Base-by-base conservation (phyloP, 805 yeast genomes). In the Kodamaea leandrae region DNA sequence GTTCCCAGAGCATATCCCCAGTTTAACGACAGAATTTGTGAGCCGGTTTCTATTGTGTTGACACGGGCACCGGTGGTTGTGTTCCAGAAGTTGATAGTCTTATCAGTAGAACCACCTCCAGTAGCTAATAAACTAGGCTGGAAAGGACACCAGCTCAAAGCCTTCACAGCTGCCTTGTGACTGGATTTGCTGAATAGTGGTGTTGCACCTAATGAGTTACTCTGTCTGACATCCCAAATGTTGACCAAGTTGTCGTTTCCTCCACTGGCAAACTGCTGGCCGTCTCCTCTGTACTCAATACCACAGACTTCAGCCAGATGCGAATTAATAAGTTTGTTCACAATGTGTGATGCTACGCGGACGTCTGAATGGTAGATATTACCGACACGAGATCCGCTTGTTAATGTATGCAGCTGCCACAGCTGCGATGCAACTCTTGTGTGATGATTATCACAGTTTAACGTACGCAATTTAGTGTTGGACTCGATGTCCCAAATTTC, bases 301-400 rank as follows among this genome's bases (percentile, higher is more conserved):
- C 98, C 98, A 67, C 98, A 91, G 20, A 91, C 83, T 64, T 91
- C 98, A 1, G 95, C 96, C 37, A 76, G 66, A 58, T 91, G 98
- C 3, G 63, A 44, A 32, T 55, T 51, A 28, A 55, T 60, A 43
- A 78, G 74, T 37, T 72, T 71, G 58, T 81, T 70, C 1, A 82
- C 79, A 18, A 85, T 70, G 63, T 91, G 98, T 39, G 79, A 69
- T 20, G 91, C 84, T 12, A 87, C 68, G 49, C 99, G 76, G 5
- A 93, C 96, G 62, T 93, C 99, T 50, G 90, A 89, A 56, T 89
- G 83, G 64, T 81, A 83, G 36, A 93, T 77, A 46, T 81, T 78
- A 3, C 98, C 98, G 39, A 83, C 76, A 46, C 89, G 77, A n/a
- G 86, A 76, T 3, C 99, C 99, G n/a, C 86, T 77, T 1, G 96